Conservation (phyloP, 2,329 filamentous ascomycete species). For the Aspergillus ochraceoroseus region DNA sequence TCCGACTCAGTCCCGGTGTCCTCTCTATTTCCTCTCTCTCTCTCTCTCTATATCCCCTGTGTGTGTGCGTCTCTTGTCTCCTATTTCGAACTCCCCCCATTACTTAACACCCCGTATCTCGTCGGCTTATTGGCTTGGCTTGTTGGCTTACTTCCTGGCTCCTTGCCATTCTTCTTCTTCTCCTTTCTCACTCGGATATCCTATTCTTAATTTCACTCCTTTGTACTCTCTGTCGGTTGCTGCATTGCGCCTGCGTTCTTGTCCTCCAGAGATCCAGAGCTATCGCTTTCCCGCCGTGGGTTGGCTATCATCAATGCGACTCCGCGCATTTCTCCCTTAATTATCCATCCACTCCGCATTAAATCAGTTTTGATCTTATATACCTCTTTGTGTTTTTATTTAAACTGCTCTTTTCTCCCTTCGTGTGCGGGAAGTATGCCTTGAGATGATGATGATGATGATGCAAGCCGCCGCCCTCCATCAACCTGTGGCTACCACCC, state of each 20-base stretch:
- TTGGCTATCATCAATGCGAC: slow-evolving; percentile 16
- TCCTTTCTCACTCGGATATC: background rate
- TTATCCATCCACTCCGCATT: slow-evolving; percentile 8
- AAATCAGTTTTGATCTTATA: slow-evolving; percentile 2
- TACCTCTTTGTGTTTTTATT: background rate
- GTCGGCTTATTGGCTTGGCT: too few species aligned
- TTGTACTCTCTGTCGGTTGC: background rate
- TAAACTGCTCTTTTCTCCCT: background rate
- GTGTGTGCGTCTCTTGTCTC: too few species aligned
- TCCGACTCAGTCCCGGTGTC: too few species aligned
- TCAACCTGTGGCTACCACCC: slow-evolving; percentile 32
- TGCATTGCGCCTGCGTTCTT: background rate
- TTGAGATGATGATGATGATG: slow-evolving; percentile 35
- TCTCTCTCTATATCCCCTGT: too few species aligned
- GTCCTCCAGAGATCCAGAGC: background rate
- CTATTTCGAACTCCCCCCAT: too few species aligned
- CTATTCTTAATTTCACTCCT: slow-evolving; percentile 3
- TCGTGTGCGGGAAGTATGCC: slow-evolving; percentile 20
- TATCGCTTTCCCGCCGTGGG: background rate
- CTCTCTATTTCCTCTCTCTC: too few species aligned
- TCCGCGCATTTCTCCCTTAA: slow-evolving; percentile 9
- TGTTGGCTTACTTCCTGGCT: background rate
- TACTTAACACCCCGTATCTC: too few species aligned
- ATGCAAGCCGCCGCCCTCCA: slow-evolving; percentile 26
- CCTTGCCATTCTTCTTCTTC: background rate